These are phyloP conservation scores for Amanita brunnescens DNA, from an alignment of 768 basidiomycete species.

Conservation along the genomic window DNA sequence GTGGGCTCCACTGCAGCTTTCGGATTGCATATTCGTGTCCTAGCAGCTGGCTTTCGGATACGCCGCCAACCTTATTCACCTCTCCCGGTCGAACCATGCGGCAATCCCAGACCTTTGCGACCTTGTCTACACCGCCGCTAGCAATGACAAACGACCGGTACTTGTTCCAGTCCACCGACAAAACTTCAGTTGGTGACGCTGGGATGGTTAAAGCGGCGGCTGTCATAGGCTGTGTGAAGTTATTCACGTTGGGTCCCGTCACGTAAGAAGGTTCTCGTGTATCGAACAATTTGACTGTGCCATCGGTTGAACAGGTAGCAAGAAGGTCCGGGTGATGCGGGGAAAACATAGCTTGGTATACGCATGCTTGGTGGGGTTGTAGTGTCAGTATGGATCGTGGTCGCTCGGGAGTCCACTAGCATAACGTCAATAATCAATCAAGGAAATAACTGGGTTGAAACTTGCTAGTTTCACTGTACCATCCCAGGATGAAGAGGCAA, in stretches of 20 bases:
- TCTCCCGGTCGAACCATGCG: constrained; percentile 66
- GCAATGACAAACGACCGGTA: constrained; percentile 74
- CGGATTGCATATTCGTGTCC: constrained; percentile 91
- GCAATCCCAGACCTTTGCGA: constrained; percentile 77
- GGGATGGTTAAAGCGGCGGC: constrained; percentile 71
- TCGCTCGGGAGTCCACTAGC: constrained; percentile 81
- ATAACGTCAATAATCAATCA: constrained; percentile 6
- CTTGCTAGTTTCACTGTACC: constrained; percentile 72
- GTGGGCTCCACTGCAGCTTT: constrained; percentile 85
- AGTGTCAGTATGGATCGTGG: constrained; percentile 74
- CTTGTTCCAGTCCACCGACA: constrained; percentile 90
- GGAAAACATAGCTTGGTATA: constrained; percentile 88
- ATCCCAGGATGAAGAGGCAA: constrained; percentile 89
- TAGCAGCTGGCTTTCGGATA: constrained; percentile 58
- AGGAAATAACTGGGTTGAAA: neutral
- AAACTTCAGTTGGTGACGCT: constrained; percentile 68
- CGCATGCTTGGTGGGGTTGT: constrained; percentile 75
- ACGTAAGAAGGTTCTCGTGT: constrained; percentile 54
- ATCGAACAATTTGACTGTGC: constrained; percentile 81
- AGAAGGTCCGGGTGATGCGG: constrained; percentile 81
- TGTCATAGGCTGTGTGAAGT: constrained; percentile 59
- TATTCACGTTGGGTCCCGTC: constrained; percentile 39
- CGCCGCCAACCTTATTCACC: constrained; percentile 53
- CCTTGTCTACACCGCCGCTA: constrained; percentile 71
- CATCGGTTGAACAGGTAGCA: constrained; percentile 82